Conservation (phyloP, 305 asterid species). For the Fraxinus nigra region DNA sequence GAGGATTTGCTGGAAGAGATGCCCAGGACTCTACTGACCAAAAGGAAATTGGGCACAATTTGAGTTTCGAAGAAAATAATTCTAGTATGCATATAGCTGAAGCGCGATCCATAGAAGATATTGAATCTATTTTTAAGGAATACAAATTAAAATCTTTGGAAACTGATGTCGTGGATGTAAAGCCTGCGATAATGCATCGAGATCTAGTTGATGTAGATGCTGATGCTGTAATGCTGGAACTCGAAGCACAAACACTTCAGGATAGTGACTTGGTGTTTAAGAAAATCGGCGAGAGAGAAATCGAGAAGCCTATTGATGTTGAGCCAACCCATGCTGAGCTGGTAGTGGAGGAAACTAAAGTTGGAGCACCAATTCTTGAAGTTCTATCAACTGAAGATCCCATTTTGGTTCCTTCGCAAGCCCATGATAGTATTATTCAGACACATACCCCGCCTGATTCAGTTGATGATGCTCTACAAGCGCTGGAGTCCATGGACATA, state of each 20-base stretch:
- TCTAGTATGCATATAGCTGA: slow-evolving; percentile 31
- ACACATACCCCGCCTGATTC: slow-evolving; percentile 23
- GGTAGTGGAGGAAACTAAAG: slow-evolving; percentile 22
- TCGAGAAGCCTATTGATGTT: slow-evolving; percentile 20
- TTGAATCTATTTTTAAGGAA: slow-evolving; percentile 23
- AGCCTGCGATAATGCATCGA: slow-evolving; percentile 15
- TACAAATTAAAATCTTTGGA: slow-evolving; percentile 23
- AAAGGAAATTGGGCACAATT: slow-evolving; percentile 18
- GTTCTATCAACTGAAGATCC: slow-evolving; percentile 34
- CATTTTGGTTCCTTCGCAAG: slow-evolving; percentile 29
- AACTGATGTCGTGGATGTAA: slow-evolving; percentile 6
- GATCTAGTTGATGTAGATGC: slow-evolving; percentile 25
- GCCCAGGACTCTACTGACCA: slow-evolving; percentile 23
- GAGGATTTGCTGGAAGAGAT: slow-evolving; percentile 29
- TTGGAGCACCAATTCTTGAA: slow-evolving; percentile 24
- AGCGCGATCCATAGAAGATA: slow-evolving; percentile 26
- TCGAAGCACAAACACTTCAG: slow-evolving; percentile 43
- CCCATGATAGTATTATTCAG: slow-evolving; percentile 23
- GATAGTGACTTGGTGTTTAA: slow-evolving; percentile 29
- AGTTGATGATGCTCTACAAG: slow-evolving; percentile 20
- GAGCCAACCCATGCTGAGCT: slow-evolving; percentile 27
- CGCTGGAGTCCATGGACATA: background rate
- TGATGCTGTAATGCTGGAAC: slow-evolving; percentile 27
- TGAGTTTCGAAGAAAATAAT: slow-evolving; percentile 27
- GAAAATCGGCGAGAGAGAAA: slow-evolving; percentile 22